Percentiles rank a stretch among this genome's conserved stretches.
Conservation (phyloP, 352 stramenopile species). For the Thraustochytrium striatum region DNA sequence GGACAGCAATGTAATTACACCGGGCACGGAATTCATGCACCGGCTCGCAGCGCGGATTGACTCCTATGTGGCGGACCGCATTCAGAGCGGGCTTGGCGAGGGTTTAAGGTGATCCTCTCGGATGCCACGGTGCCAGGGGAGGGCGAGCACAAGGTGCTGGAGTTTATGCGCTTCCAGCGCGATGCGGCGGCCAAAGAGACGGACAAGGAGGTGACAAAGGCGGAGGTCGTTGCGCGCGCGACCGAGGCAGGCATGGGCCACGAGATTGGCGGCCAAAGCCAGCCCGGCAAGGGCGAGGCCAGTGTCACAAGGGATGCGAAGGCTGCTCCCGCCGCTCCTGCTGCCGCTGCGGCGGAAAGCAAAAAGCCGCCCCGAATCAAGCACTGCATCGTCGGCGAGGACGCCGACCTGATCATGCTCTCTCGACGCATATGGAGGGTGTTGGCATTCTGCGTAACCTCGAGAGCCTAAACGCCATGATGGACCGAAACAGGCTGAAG, state of each 20-base stretch:
- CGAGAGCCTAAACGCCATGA: conserved; percentile 71
- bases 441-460: conserved; percentile 93
- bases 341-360: not conserved
- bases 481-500: conserved; percentile 58
- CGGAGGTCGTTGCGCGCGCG: too few relatives aligned
- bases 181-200: not conserved
- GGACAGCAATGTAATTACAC: conserved; percentile 67
- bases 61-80: conserved; percentile 73
- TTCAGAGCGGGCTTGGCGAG: conserved; percentile 71
- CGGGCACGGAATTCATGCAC: conserved; percentile 82
- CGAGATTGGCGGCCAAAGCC: too few relatives aligned
- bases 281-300: too few relatives aligned
- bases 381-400: conserved; percentile 94
- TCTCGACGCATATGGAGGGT: conserved; percentile 92
- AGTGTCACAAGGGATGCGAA: too few relatives aligned
- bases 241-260: too few relatives aligned
- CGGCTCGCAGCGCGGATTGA: conserved; percentile 77
- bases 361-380: conserved; percentile 56
- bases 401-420: conserved; percentile 99
- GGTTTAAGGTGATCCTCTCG: conserved; percentile 86
- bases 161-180: conserved; percentile 86
- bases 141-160: conserved; percentile 97
- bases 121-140: conserved; percentile 89
- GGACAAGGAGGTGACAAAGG: too few relatives aligned
- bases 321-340: not conserved